These are phyloP conservation scores for Peronospora farinosa DNA, from an alignment of 352 stramenopile genomes.

Conservation along the genomic window DNA sequence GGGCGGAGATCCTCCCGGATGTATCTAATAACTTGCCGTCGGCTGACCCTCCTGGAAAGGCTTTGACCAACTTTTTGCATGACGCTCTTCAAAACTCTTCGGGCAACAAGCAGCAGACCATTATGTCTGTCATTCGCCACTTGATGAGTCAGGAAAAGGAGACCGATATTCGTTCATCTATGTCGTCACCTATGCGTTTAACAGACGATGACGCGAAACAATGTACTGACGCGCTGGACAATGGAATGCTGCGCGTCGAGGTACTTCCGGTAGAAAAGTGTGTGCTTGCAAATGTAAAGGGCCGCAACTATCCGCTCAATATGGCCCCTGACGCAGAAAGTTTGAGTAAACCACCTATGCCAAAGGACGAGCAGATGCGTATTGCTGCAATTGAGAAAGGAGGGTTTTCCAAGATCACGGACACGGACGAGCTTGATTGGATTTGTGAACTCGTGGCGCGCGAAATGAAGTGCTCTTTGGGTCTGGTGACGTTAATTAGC, in stretches of 20 bases:
- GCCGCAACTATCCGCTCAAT: slow-evolving; percentile 41
- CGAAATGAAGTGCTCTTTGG: slow-evolving; percentile 50
- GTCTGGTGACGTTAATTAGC: slow-evolving; percentile 51
- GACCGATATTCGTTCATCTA: slow-evolving; percentile 8
- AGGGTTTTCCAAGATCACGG: slow-evolving; percentile 32
- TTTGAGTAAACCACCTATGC: slow-evolving; percentile 28
- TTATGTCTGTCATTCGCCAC: slow-evolving; percentile 57
- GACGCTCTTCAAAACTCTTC: slow-evolving; percentile 28
- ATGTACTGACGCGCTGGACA: slow-evolving; percentile 26
- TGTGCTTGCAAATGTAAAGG: slow-evolving; percentile 26
- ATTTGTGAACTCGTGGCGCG: slow-evolving; percentile 52
- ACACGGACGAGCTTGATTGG: slow-evolving; percentile 52
- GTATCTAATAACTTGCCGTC: slow-evolving; percentile 7
- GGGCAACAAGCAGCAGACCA: slow-evolving; percentile 29
- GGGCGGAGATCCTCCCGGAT: slow-evolving; percentile 21
- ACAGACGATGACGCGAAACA: slow-evolving; percentile 29
- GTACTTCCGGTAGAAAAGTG: slow-evolving; percentile 31
- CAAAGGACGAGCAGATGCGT: slow-evolving; percentile 34
- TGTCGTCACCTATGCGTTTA: slow-evolving; percentile 17
- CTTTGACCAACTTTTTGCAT: slow-evolving; percentile 27
- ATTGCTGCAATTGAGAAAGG: slow-evolving; percentile 36
- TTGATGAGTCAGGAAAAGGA: slow-evolving; percentile 44
- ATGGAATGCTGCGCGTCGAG: slow-evolving; percentile 26
- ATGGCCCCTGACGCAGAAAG: slow-evolving; percentile 14
- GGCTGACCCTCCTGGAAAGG: slow-evolving; percentile 18